A percentile compares a stretch with the other conserved stretches of the same genome.
Conservation (phyloP, 2,329 filamentous ascomycete genomes). For the Chaetomium globosum region DNA sequence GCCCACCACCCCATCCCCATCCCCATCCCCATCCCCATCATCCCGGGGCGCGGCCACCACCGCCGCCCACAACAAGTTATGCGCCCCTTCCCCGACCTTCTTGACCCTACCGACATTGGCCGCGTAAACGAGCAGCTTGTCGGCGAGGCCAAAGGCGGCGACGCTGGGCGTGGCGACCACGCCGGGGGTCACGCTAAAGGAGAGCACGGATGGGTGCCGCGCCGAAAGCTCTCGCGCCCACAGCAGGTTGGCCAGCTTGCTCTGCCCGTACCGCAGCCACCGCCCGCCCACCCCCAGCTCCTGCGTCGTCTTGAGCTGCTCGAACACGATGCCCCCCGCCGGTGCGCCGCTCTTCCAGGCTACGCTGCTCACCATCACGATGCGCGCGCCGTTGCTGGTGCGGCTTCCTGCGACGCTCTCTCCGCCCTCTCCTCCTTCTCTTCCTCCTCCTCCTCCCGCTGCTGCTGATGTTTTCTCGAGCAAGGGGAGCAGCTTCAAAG, state of each 20-base stretch:
- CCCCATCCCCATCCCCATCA: too few relatives aligned
- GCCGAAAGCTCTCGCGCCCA: conserved; percentile 39
- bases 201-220: conserved; percentile 38
- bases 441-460: too few relatives aligned
- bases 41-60: too few relatives aligned
- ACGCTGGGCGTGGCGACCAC: conserved; percentile 37
- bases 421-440: too few relatives aligned
- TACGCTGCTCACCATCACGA: conserved; percentile 30
- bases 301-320: conserved; percentile 20
- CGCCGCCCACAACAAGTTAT: conserved; percentile 25
- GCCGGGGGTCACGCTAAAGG: conserved; percentile 38
- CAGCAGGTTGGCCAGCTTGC: conserved; percentile 44
- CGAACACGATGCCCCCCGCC: conserved; percentile 26
- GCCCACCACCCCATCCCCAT: background rate
- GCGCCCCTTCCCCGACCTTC: conserved; percentile 18
- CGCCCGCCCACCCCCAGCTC: conserved; percentile 24
- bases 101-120: conserved; percentile 9
- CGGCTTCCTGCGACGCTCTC: too few relatives aligned
- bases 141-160: conserved; percentile 27
- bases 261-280: conserved; percentile 41
- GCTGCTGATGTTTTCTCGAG: conserved; percentile 22
- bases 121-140: conserved; percentile 25
- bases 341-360: conserved; percentile 26
- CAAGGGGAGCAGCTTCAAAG: conserved; percentile 40
- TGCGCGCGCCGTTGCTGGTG: conserved; percentile 30